Evolutionary conservation across 208 protist genomes (phyloP), one percentile per base, ranked within the genome.

Genomic region (Trypanosoma theileri): DNA sequence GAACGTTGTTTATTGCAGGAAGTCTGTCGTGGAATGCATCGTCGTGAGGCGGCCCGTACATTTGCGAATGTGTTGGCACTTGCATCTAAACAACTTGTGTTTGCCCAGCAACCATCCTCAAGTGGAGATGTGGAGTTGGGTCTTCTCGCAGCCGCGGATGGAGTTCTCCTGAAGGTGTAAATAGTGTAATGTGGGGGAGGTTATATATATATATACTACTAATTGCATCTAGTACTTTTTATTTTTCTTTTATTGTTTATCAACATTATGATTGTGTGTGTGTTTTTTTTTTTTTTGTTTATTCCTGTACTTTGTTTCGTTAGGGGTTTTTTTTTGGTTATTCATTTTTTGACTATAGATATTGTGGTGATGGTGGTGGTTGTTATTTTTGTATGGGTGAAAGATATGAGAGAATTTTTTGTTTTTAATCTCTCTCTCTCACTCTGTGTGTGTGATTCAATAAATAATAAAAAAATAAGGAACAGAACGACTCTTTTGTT

Each of bases 31-130:
- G 79, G 69, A 21, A 66, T 93, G 55, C 78, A 70, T 45, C 80
- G 86, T 9, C 84, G 84, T 12, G 86, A 92, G 26, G 88, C 84
- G 14, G 91, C 91, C 2, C 81, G 88, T 0, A 60, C 81, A 9
- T 96, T 96, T 73, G 91, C 92, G 35, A 88, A 92, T 66, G 59
- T 96, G 13, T 72, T 96, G 0, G 73, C 81, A 12, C 66, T 96
- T 0, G 91, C 88, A 8, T 94, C 91, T 14, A 81, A 89, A 55
- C 74, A 92, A 77, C 56, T 84, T 35, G 59, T 96, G 0, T 48
- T 41, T 7, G 86, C 78, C 12, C 55, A 75, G 3, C 84, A 93
- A 69, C 31, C 31, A 14, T 31, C 24, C 1, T 22, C n/a, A n/a
- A 46, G 44, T 17, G 75, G 63, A 0, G 82, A 84, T 28, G 75